A percentile compares a stretch with the other conserved stretches of the same genome.
Evolutionary conservation across 2,329 filamentous ascomycete species (phyloP).

Genomic region (Ceratocystis colombiana): DNA sequence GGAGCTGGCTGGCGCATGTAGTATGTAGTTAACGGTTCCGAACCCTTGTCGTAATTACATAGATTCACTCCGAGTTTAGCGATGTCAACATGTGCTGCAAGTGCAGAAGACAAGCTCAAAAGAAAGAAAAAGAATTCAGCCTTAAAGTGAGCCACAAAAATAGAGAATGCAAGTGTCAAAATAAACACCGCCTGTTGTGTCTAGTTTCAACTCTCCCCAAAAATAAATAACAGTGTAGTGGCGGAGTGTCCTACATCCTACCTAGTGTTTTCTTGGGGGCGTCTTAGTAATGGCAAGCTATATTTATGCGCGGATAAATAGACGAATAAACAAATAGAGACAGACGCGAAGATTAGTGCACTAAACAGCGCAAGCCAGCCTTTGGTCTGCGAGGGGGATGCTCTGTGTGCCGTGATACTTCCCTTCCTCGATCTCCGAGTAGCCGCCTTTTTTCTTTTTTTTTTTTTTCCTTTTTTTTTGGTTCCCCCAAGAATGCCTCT

Average conservation of each 20-base stretch:
- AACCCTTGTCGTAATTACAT: too few relatives aligned
- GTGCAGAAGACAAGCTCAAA: background rate
- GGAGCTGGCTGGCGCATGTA: too few relatives aligned
- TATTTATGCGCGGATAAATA: background rate
- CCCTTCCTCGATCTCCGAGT: background rate
- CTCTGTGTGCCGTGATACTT: too few relatives aligned
- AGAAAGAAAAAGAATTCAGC: too few relatives aligned
- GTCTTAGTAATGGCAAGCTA: background rate
- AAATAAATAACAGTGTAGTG: background rate
- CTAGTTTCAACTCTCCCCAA: background rate
- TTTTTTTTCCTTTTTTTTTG: background rate
- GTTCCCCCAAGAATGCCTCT: background rate
- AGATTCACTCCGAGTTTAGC: too few relatives aligned
- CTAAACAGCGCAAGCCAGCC: background rate
- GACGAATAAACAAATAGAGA: background rate
- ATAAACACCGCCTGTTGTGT: background rate
- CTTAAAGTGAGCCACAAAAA: background rate
- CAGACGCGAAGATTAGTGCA: too few relatives aligned
- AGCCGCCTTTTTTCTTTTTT: background rate
- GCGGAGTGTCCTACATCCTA: background rate
- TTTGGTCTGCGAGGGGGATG: background rate
- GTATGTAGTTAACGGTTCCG: too few relatives aligned
- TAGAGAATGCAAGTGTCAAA: conserved; percentile 2
- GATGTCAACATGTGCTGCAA: background rate
- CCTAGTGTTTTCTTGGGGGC: background rate